Conservation (phyloP, 306 rosid species). For the Citrullus mucosospermus region DNA sequence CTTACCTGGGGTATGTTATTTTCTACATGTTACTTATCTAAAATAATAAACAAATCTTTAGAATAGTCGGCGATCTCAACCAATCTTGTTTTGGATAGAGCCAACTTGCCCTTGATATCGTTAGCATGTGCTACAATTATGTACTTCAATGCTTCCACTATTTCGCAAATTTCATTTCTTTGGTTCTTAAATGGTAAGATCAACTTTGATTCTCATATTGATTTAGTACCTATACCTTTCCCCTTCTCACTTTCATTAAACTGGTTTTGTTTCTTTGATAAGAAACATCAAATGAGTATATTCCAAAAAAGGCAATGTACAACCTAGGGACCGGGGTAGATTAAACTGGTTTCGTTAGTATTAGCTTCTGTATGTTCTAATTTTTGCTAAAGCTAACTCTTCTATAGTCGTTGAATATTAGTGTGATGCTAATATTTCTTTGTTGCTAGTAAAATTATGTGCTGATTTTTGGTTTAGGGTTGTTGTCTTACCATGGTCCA, state of each 20-base stretch:
- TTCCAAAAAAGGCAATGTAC: no score
- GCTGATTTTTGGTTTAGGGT: neutral
- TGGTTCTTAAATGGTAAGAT: neutral
- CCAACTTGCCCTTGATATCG: neutral
- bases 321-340: no score
- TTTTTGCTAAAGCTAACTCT: neutral
- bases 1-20: constrained; percentile 78
- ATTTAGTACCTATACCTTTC: neutral
- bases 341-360: neutral
- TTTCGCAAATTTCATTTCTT: neutral
- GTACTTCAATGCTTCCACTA: neutral
- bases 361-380: neutral
- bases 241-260: neutral
- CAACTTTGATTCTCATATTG: neutral
- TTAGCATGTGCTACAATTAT: neutral
- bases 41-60: neutral
- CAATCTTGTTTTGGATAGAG: neutral
- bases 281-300: no score
- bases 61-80: neutral
- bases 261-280: neutral
- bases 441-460: neutral
- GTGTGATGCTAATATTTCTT: neutral
- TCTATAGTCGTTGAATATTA: neutral
- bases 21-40: constrained; percentile 10
- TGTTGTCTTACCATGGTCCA: neutral